These are phyloP conservation scores for Dalechampia spathulata DNA, from an alignment of 441 rosid species.

Conservation along the genomic window DNA sequence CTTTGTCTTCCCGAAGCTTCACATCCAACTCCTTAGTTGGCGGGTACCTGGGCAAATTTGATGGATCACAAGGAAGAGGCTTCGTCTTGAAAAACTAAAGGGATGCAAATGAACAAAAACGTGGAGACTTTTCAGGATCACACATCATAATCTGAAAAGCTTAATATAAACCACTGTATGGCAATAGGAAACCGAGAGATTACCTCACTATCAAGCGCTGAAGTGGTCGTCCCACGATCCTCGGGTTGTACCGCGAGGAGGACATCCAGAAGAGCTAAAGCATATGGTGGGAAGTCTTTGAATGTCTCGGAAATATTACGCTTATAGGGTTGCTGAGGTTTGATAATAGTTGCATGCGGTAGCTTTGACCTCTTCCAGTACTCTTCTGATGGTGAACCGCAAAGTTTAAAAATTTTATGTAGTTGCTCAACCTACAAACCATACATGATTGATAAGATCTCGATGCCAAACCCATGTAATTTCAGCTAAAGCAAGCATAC, in stretches of 20 bases:
- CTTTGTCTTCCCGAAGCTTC: conserved; percentile 59
- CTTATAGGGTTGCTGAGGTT: conserved; percentile 82
- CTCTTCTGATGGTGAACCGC: too few species aligned
- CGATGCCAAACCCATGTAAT: too few species aligned
- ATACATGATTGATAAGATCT: too few species aligned
- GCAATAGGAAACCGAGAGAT: neutral
- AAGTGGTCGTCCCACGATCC: conserved; percentile 54
- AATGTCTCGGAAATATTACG: conserved; percentile 64
- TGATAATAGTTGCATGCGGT: conserved; percentile 77
- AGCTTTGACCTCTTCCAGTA: conserved; percentile 82
- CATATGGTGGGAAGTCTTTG: conserved; percentile 62
- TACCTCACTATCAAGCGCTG: conserved; percentile 74
- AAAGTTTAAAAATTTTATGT: too few species aligned
- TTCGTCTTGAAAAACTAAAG: conserved; percentile 62
- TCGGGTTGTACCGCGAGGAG: conserved; percentile 81
- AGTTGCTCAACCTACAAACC: too few species aligned
- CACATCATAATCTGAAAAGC: neutral
- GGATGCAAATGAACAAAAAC: too few species aligned
- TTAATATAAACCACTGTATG: neutral
- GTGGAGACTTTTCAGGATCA: neutral
- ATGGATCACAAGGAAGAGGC: conserved; percentile 74
- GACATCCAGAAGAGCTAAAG: conserved; percentile 56
- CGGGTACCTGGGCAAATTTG: conserved; percentile 71
- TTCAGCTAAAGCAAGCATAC: too few species aligned
- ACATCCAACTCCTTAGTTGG: conserved; percentile 82